Evolutionary conservation across 192 early-diverging fungal species (phyloP), one percentile per base, ranked within the genome.

Genomic region (Phlyctochytrium planicorne): DNA sequence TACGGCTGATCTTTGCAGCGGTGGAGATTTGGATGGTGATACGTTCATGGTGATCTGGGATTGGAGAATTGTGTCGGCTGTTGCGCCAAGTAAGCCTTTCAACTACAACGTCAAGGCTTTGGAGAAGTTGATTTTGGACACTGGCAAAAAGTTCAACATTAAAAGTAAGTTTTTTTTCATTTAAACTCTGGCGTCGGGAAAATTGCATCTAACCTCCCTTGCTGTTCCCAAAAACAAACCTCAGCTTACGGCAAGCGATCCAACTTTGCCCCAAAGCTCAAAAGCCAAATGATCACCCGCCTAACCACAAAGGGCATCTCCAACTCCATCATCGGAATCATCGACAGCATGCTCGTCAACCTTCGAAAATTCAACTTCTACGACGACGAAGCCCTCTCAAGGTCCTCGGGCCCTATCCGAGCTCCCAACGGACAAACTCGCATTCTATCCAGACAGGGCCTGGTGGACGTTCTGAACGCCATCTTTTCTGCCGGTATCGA

Each of bases 21-120:
- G 73, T 30, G 73, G 73, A 2, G 73, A 74, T 35, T 34, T 74
- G 20, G 73, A 74, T 64, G 73, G 73, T 12, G 73, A 74, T 34
- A 32, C 20, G 24, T 74, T 72, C 37, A 31, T 23, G 14, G 69
- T 66, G 24, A 66, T 74, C n/a, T 74, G 73, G 73, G 73, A 74
- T 37, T 24, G 59, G 0, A 71, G 36, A 30, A 50, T 74, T 12
- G 10, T 74, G 2, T 6, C 57, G 29, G 16, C 2, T 23, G 10
- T 66, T 6, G 52, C 25, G 24, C 20, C 53, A n/a, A 40, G 2
- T 20, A 27, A 69, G 53, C 52, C 72, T n/a, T 73, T 73, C 34
- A 30, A 73, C 64, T 73, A 73, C 47, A 6, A 30, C 14, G 53
- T 68, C 23, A 33, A 70, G 6, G 24, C 10, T 24, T n/a, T 70